Percentiles rank a stretch among this genome's conserved stretches.
These are phyloP conservation scores for Emergomyces africanus DNA, from an alignment of 2,329 filamentous ascomycete species.

Conservation along the genomic window DNA sequence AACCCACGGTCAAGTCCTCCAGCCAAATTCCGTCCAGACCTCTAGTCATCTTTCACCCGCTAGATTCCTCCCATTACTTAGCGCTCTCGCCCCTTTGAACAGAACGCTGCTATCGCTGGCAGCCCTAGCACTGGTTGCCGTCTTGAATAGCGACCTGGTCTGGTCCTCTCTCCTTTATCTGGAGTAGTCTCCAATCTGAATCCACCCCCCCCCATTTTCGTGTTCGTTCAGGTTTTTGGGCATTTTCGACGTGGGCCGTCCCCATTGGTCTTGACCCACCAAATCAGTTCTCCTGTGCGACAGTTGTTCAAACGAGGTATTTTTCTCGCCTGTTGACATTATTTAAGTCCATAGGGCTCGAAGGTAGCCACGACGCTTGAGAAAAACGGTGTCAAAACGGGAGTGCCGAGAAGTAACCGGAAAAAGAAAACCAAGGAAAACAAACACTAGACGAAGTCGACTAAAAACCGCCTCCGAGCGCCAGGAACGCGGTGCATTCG, in stretches of 20 bases:
- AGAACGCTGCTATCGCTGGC: not conserved
- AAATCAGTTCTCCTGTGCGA: not conserved
- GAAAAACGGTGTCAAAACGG: not conserved
- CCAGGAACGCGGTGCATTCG: not conserved
- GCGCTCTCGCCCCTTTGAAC: not conserved
- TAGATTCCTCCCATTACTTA: not conserved
- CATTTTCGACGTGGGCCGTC: constrained; percentile 8
- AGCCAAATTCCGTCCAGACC: not conserved
- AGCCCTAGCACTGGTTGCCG: not conserved
- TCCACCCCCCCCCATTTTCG: constrained; percentile 1
- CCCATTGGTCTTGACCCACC: constrained; percentile 9
- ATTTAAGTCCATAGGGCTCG: not conserved
- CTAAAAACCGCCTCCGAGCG: constrained; percentile 3
- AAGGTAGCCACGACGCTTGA: not conserved
- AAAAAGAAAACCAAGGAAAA: not conserved
- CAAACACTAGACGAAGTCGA: not conserved
- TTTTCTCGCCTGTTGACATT: not conserved
- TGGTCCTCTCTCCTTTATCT: constrained; percentile 3
- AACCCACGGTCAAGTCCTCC: not conserved
- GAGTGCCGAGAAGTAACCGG: constrained; percentile 1
- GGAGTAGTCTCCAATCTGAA: too few relatives aligned
- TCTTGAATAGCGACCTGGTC: constrained; percentile 4
- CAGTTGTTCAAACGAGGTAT: not conserved
- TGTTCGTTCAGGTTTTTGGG: constrained; percentile 3
- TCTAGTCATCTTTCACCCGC: not conserved